These are phyloP conservation scores for Aspergillus tubingensis DNA, from an alignment of 2,329 filamentous ascomycete species.

Conservation along the genomic window DNA sequence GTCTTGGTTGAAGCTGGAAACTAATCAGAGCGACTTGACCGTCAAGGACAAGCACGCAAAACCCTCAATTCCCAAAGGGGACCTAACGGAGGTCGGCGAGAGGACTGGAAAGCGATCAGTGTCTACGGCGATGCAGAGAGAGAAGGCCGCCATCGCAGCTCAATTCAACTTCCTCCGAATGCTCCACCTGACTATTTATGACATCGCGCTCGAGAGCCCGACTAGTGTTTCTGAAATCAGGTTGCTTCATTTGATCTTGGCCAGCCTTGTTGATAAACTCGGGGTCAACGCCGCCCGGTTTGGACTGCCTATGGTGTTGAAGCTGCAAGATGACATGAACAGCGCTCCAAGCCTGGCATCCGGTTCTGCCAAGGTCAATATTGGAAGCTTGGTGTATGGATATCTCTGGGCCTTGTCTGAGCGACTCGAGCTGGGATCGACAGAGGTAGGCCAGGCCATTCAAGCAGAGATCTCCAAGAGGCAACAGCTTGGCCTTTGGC, in stretches of 20 bases:
- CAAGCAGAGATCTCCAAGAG: constrained; percentile 75
- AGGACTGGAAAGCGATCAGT: constrained; percentile 62
- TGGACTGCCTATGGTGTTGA: constrained; percentile 84
- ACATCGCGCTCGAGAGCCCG: constrained; percentile 74
- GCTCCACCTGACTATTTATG: constrained; percentile 85
- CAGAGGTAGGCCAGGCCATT: constrained; percentile 69
- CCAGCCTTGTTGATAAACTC: constrained; percentile 71
- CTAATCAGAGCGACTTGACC: constrained; percentile 64
- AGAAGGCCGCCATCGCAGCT: constrained; percentile 56
- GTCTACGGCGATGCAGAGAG: constrained; percentile 65
- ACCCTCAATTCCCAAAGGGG: constrained; percentile 49
- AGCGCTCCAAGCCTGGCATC: constrained; percentile 31
- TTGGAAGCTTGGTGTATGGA: constrained; percentile 82
- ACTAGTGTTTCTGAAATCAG: constrained; percentile 73
- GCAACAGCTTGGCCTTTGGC: constrained; percentile 75
- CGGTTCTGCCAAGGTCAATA: constrained; percentile 71
- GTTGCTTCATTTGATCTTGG: constrained; percentile 74
- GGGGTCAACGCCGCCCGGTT: constrained; percentile 79
- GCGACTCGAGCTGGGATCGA: constrained; percentile 73
- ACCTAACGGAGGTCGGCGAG: constrained; percentile 39
- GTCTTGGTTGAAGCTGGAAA: constrained; percentile 83
- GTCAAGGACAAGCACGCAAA: constrained; percentile 60
- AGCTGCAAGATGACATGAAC: constrained; percentile 78
- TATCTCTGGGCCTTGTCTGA: constrained; percentile 82
- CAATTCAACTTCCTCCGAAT: constrained; percentile 75